These are phyloP conservation scores for Candolleomyces eurysporus DNA, from an alignment of 768 basidiomycete genomes.

Conservation along the genomic window DNA sequence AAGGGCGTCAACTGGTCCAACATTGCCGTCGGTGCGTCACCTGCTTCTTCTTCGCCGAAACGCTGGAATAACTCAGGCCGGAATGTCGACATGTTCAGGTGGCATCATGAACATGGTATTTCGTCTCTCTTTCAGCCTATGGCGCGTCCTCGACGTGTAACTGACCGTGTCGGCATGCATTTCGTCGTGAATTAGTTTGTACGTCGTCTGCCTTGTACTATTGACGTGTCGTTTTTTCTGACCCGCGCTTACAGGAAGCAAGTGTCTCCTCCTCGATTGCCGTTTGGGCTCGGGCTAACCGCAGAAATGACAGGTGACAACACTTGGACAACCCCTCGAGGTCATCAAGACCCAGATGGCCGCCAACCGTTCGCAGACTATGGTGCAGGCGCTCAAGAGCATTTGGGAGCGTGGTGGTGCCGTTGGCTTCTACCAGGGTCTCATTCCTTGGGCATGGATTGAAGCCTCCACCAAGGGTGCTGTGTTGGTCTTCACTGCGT, in stretches of 20 bases:
- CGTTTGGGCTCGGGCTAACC: slow-evolving; percentile 2
- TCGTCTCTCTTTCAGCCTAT: slow-evolving; percentile 12
- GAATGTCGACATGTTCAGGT: slow-evolving; percentile 46
- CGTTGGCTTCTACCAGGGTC: slow-evolving; percentile 92
- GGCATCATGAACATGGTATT: slow-evolving; percentile 98
- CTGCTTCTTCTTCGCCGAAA: slow-evolving; percentile 2
- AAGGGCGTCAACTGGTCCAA: slow-evolving; percentile 94
- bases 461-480: slow-evolving; percentile 98
- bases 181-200: slow-evolving; percentile 43
- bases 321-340: slow-evolving; percentile 96
- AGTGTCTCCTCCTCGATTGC: slow-evolving; percentile 30
- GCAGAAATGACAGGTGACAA: slow-evolving; percentile 70
- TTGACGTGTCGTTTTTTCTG: slow-evolving; percentile 18
- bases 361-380: slow-evolving; percentile 88
- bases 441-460: slow-evolving; percentile 99
- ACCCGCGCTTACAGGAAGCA: slow-evolving; percentile 58
- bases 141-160: slow-evolving; percentile 12
- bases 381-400: slow-evolving; percentile 79
- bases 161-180: slow-evolving; percentile 4
- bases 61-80: slow-evolving; percentile 16
- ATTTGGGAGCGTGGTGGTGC: slow-evolving; percentile 93
- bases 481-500: slow-evolving; percentile 93
- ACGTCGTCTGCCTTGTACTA: slow-evolving; percentile 26
- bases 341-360: slow-evolving; percentile 99
- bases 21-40: slow-evolving; percentile 82